Evolutionary conservation across 169 alveolate species (phyloP), one percentile per base, ranked within the genome.

Genomic region (Babesia caballi): DNA sequence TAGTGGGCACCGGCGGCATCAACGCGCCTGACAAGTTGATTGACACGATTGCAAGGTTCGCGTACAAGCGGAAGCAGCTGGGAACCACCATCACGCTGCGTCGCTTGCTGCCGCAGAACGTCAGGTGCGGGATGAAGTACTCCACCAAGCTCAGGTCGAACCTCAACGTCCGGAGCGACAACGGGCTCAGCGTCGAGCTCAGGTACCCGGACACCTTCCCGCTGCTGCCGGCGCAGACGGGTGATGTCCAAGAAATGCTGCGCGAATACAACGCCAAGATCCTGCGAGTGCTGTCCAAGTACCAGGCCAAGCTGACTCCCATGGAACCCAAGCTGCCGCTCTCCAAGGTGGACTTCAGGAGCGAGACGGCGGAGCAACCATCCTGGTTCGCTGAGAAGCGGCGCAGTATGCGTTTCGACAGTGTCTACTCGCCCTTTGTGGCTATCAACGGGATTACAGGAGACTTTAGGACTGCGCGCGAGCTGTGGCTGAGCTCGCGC

Each of bases 121-220:
- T 77, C 11, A 42, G 85, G 17, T 52, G 68, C 27, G 85, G 85
- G 0, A 21, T 49, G 7, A 71, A 60, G 36, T 47, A 49, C 28
- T 1, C 46, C 25, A 3, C 40, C 7, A 49, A n/a, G 51, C 52
- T 71, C 8, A 30, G 9, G 35, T 41, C 82, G 15, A 71, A 71
- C 54, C 14, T 71, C 19, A 30, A 40, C 5, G 41, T 32, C 23
- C 3, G 23, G 54, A 57, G 25, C 5, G 47, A 33, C 14, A 60
- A 52, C 23, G 53, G 50, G 0, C 38, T 52, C 19, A 53, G 61
- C 4, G 33, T 46, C 25, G 78, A 53, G 44, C 61, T 77, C 32
- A 28, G 53, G 14, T 57, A 52, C 38, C 85, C 85, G 6, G 85
- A 77, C 68, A 47, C 74, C 21, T 77, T 77, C 66, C 85, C 85